phyloP scores from a whole-genome alignment of 2,329 filamentous ascomycete species.

The Botrytis byssoidea region DNA sequence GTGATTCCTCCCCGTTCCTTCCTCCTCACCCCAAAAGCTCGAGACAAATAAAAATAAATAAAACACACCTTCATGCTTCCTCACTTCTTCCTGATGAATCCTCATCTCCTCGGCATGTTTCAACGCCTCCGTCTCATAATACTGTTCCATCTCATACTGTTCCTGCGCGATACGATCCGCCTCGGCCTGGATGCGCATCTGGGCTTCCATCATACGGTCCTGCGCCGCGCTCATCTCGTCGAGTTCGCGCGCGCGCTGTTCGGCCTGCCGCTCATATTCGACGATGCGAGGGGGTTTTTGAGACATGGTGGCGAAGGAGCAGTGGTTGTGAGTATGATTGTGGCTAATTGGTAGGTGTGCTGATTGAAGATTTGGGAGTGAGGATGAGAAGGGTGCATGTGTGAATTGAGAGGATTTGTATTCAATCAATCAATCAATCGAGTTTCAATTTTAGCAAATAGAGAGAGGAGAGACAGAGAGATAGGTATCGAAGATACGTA shows the following conservation, averaged over 20 bases:
- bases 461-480: not conserved
- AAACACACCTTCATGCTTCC: constrained; percentile 32
- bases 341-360: not conserved
- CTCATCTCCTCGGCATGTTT: constrained; percentile 37
- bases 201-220: constrained; percentile 33
- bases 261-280: constrained; percentile 38
- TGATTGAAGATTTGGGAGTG: no score
- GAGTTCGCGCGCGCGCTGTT: constrained; percentile 34
- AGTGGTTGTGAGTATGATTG: not conserved
- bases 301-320: not conserved
- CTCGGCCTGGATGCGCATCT: constrained; percentile 31
- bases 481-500: not conserved
- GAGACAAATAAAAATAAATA: not conserved
- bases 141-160: constrained; percentile 39
- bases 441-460: no score
- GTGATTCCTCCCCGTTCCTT: not conserved
- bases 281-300: constrained; percentile 34
- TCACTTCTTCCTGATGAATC: constrained; percentile 36
- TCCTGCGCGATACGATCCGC: constrained; percentile 37
- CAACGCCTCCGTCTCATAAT: constrained; percentile 38
- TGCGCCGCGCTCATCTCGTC: constrained; percentile 30
- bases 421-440: no score
- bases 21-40: no score
- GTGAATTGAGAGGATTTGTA: not conserved
- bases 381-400: not conserved